These are phyloP conservation scores for Yamadazyma akitaensis DNA, from an alignment of 805 yeast species.

Conservation along the genomic window DNA sequence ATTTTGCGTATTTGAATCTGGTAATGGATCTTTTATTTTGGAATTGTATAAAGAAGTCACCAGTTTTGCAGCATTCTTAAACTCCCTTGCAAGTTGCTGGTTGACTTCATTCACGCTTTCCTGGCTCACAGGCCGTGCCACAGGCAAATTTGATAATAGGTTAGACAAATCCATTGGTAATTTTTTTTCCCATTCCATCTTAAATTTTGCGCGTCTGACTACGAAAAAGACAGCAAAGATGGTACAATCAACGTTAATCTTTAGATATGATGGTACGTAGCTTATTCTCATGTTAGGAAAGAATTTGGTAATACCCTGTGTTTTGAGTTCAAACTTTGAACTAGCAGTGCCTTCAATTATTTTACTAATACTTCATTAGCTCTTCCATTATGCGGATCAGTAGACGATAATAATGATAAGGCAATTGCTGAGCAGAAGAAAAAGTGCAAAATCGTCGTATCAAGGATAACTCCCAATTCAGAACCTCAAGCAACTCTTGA, in stretches of 20 bases:
- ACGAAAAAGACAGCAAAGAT: constrained; percentile 24
- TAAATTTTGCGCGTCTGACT: not conserved
- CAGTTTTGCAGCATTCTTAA: constrained; percentile 67
- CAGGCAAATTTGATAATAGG: constrained; percentile 53
- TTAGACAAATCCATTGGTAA: constrained; percentile 59
- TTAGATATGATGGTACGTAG: constrained; percentile 57
- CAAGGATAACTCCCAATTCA: constrained; percentile 72
- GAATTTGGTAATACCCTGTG: not conserved
- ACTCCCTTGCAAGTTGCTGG: constrained; percentile 56
- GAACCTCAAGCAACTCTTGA: constrained; percentile 85
- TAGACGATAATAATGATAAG: constrained; percentile 67
- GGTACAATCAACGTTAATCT: constrained; percentile 67
- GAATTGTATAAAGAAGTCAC: constrained; percentile 52
- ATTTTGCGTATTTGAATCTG: constrained; percentile 12
- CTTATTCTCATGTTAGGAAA: not conserved
- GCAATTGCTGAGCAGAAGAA: constrained; percentile 72
- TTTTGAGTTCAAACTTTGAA: not conserved
- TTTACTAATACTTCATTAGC: constrained; percentile 38
- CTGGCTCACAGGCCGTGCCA: constrained; percentile 46
- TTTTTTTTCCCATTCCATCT: constrained; percentile 1
- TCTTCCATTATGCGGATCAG: constrained; percentile 87
- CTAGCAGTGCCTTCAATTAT: not conserved
- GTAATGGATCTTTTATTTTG: not conserved
- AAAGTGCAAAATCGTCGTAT: constrained; percentile 73
- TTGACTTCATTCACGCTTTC: constrained; percentile 47